phyloP scores from a whole-genome alignment of 805 yeast species.

The Candida dajiaensis region DNA sequence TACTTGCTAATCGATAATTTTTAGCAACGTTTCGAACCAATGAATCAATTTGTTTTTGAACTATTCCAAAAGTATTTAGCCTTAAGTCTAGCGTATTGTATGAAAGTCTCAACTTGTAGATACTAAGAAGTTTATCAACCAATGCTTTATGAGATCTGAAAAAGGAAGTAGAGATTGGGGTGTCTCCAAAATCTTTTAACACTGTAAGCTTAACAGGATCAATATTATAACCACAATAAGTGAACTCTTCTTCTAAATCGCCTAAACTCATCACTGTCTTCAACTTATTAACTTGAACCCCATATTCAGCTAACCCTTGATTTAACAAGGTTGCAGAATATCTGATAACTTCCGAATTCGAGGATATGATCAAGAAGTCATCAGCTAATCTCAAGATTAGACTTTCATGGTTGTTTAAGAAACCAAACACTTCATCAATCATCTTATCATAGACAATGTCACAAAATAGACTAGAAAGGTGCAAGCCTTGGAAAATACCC shows the following conservation, averaged over 20 bases:
- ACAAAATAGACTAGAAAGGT: constrained; percentile 68
- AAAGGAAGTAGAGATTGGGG: constrained; percentile 9
- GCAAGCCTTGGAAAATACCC: constrained; percentile 86
- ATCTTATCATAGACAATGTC: constrained; percentile 65
- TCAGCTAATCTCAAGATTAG: constrained; percentile 67
- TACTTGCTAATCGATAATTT: constrained; percentile 12
- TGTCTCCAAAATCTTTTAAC: constrained; percentile 26
- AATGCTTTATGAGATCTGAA: constrained; percentile 11
- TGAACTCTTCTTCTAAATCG: constrained; percentile 11
- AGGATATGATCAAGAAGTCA: constrained; percentile 73
- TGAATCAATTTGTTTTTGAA: constrained; percentile 16
- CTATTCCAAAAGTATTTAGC: constrained; percentile 16
- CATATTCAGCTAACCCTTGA: constrained; percentile 32
- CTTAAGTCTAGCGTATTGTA: constrained; percentile 24
- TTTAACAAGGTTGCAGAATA: constrained; percentile 25
- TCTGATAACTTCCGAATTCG: constrained; percentile 28
- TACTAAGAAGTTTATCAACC: constrained; percentile 8
- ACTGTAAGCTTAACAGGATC: constrained; percentile 29
- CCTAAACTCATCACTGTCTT: constrained; percentile 30
- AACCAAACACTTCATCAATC: constrained; percentile 30
- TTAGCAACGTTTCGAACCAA: constrained; percentile 15
- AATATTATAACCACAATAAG: constrained; percentile 40
- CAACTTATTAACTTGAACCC: constrained; percentile 27
- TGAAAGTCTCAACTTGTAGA: constrained; percentile 28
- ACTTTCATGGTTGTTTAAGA: constrained; percentile 22